A percentile compares a stretch with the other conserved stretches of the same genome.
Evolutionary conservation across 306 rosid genomes (phyloP).

Genomic region (Oxytropis ochrocephala): DNA sequence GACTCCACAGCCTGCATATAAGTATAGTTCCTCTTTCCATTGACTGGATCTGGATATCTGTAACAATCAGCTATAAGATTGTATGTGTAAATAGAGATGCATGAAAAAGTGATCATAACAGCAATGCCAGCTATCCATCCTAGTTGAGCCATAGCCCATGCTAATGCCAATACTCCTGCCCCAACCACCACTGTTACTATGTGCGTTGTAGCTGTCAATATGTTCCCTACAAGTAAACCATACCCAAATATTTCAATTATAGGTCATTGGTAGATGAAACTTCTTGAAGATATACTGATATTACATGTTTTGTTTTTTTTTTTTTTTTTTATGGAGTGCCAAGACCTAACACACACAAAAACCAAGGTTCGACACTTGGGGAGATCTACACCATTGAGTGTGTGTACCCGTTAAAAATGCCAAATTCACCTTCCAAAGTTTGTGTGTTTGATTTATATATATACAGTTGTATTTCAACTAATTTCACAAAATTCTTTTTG

Average conservation of each 20-base stretch:
- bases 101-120: conserved; percentile 18
- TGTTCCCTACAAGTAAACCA: conserved; percentile 21
- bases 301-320: too few species aligned
- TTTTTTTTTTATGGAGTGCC: too few species aligned
- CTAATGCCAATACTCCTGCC: conserved; percentile 36
- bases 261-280: neutral
- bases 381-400: too few species aligned
- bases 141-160: conserved; percentile 35
- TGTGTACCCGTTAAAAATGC: too few species aligned
- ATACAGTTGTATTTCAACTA: too few species aligned
- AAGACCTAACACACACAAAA: too few species aligned
- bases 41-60: conserved; percentile 25
- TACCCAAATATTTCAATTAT: neutral
- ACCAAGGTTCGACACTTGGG: too few species aligned
- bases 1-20: conserved; percentile 40
- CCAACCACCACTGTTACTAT: conserved; percentile 37
- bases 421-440: too few species aligned
- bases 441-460: too few species aligned
- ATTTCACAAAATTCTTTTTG: too few species aligned
- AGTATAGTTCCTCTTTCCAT: conserved; percentile 36
- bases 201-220: conserved; percentile 27
- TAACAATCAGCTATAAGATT: conserved; percentile 42
- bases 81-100: conserved; percentile 32
- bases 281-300: too few species aligned
- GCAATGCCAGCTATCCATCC: conserved; percentile 35